Percentiles rank a stretch among this genome's conserved stretches.
These are phyloP conservation scores for Xylaria sp. DNA, from an alignment of 2,329 filamentous ascomycete genomes.

Conservation along the genomic window DNA sequence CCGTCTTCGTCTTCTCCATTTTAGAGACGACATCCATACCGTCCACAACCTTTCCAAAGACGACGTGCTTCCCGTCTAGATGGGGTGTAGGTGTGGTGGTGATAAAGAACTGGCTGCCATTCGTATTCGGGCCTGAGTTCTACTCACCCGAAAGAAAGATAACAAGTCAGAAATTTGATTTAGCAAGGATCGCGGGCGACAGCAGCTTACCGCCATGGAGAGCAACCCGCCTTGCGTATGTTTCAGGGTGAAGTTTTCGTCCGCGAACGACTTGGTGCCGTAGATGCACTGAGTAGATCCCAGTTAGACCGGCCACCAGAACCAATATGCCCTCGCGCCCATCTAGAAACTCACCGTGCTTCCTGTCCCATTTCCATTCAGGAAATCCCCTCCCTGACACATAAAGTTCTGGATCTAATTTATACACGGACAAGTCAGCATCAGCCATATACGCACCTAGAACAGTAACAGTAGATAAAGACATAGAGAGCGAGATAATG, in stretches of 20 bases:
- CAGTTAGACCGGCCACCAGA: background rate
- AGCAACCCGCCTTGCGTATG: constrained; percentile 82
- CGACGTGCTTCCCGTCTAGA: constrained; percentile 90
- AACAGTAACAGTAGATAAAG: too few relatives aligned
- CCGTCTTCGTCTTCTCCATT: constrained; percentile 89
- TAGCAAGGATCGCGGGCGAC: too few relatives aligned
- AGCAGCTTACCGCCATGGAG: constrained; percentile 92
- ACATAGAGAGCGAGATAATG: too few relatives aligned
- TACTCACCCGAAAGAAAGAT: constrained; percentile 46
- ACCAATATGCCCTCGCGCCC: too few relatives aligned
- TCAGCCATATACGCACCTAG: too few relatives aligned
- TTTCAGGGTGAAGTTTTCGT: constrained; percentile 85
- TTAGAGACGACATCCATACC: constrained; percentile 91
- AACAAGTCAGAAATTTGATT: background rate
- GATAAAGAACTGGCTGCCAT: constrained; percentile 98
- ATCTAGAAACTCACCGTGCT: constrained; percentile 57
- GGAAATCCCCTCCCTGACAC: constrained; percentile 96
- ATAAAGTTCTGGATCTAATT: constrained; percentile 92
- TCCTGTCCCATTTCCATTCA: constrained; percentile 91
- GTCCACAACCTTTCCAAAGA: constrained; percentile 89
- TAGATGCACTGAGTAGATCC: constrained; percentile 75
- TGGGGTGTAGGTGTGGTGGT: constrained; percentile 87
- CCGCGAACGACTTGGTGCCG: constrained; percentile 80
- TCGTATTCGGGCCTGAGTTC: constrained; percentile 91
- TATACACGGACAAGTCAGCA: too few relatives aligned